phyloP scores from a whole-genome alignment of 2,329 filamentous ascomycete species.

The Alternaria ventricosa region DNA sequence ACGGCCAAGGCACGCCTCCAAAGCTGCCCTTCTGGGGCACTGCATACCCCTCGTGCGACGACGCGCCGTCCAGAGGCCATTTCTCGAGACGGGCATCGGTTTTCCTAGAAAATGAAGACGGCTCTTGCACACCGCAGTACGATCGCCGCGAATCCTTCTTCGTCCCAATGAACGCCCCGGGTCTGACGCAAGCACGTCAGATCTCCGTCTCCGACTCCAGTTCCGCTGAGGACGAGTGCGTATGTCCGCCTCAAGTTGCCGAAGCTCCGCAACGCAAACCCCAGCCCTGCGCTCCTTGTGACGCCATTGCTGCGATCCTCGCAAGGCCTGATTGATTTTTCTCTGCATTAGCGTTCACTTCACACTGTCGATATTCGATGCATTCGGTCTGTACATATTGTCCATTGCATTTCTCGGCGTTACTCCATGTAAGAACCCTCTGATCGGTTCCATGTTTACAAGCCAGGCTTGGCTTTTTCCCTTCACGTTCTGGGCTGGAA shows the following conservation, averaged over 20 bases:
- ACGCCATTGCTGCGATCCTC: conserved; percentile 35
- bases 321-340: conserved; percentile 25
- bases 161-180: conserved; percentile 12
- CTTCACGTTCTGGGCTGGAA: conserved; percentile 1
- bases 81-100: conserved; percentile 21
- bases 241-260: conserved; percentile 15
- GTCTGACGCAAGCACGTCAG: conserved; percentile 18
- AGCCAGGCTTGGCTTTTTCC: conserved; percentile 5
- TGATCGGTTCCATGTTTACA: conserved; percentile 26
- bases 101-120: conserved; percentile 8
- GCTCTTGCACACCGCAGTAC: conserved; percentile 18
- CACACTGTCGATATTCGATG: conserved; percentile 29
- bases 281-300: conserved; percentile 29
- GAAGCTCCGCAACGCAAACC: conserved; percentile 25
- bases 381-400: conserved; percentile 23
- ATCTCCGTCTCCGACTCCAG: conserved; percentile 20
- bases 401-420: conserved; percentile 27
- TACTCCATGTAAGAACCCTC: conserved; percentile 33
- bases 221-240: conserved; percentile 22
- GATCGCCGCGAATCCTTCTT: conserved; percentile 25
- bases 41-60: conserved; percentile 20
- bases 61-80: conserved; percentile 12
- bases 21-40: conserved; percentile 29
- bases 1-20: conserved; percentile 30
- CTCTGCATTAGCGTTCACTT: conserved; percentile 17